Base-by-base conservation (phyloP, 768 basidiomycete genomes). In the Pulveroboletus ravenelii region DNA sequence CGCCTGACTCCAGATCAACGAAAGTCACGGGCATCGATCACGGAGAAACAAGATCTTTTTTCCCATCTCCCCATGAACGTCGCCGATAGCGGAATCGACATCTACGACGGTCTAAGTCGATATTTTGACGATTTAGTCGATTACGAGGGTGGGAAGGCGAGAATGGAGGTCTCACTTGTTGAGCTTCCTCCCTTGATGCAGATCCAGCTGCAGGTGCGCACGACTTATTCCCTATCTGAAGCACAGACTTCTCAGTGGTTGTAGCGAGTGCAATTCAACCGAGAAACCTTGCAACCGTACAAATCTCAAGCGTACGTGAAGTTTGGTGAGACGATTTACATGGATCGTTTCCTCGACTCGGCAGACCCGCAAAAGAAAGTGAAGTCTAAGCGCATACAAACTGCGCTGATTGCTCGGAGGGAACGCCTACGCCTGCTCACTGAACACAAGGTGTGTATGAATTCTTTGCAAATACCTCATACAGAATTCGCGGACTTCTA, bases 281-380 rank as follows among this genome's bases (percentile, higher is more conserved):
- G 92, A 9, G 87, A 91, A 57, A 92, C 88, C 1, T 77, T 91
- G 48, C 89, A 93, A 56, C 85, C 93, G 14, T 93, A 89, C 75
- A 99, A 99, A 68, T 93, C 90, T 6, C 95, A 99, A 62, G 93
- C 92, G 4, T 95, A 93, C 66, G 86, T 99, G 56, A 88, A 85
- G 60, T 96, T 95, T 63, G 83, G 78, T 15, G 89, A 93, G 67
- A 87, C 82, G 10, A 75, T 99, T 13, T 85, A 81, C 62, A 82
- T 98, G 80, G 93, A 96, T 67, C 85, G 96, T 13, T 99, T 94
- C 74, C 73, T 95, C 62, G 87, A 90, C 53, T 79, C 75, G 42
- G 87, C 82, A 3, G 78, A 88, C 60, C 74, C 79, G 0, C 73
- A 76, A 53, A 93, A 89, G 76, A 87, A 83, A 60, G 74, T 76